phyloP scores from a whole-genome alignment of 2,329 filamentous ascomycete species.

The Stagonosporopsis cucurbitacearum region DNA sequence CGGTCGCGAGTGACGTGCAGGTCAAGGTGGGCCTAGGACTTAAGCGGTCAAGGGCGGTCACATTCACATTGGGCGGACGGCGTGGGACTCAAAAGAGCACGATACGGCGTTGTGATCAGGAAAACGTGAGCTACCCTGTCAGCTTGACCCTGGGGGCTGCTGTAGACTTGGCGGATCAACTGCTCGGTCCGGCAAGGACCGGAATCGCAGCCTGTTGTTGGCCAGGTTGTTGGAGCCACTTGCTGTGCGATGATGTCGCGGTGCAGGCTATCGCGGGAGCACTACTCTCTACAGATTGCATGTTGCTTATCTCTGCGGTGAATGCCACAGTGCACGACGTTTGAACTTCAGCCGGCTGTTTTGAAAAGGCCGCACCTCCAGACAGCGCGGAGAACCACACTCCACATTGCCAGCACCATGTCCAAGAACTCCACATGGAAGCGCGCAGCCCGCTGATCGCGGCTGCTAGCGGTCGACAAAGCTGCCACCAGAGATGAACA shows the following conservation, averaged over 20 bases:
- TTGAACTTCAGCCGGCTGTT: neutral
- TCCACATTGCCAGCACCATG: neutral
- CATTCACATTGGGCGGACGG: constrained; percentile 33
- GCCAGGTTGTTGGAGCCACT: constrained; percentile 5
- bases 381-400: neutral
- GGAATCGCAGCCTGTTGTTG: constrained; percentile 11
- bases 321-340: neutral
- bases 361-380: neutral
- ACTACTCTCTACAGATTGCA: constrained; percentile 1
- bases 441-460: neutral
- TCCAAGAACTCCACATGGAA: neutral
- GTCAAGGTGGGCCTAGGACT: constrained; percentile 33
- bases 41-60: constrained; percentile 44
- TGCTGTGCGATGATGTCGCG: constrained; percentile 15
- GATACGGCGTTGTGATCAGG: constrained; percentile 38
- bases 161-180: constrained; percentile 10
- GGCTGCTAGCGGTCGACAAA: constrained; percentile 5
- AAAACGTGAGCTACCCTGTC: constrained; percentile 26
- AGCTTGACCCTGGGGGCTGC: constrained; percentile 13
- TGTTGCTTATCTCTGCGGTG: constrained; percentile 1
- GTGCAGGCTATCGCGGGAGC: constrained; percentile 9
- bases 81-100: constrained; percentile 31
- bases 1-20: constrained; percentile 33
- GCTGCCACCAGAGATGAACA: constrained; percentile 2
- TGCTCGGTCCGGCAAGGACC: constrained; percentile 12